Base-by-base conservation (phyloP, 805 yeast genomes). In the Cyberlindnera mississippiensis region DNA sequence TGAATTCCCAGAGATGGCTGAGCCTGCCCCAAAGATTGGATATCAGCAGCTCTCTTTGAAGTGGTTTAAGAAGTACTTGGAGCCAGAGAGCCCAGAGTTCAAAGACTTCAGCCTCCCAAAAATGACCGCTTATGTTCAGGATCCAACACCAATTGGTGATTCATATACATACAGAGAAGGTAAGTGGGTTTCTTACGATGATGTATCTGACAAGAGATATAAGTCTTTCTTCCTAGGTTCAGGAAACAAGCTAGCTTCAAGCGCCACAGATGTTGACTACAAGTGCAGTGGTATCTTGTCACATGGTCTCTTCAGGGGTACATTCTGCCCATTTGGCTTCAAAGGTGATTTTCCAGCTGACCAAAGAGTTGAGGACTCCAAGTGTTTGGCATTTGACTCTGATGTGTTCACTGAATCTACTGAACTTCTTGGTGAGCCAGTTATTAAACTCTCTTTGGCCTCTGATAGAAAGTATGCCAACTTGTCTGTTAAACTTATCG, bases 1-100 rank as follows among this genome's bases (percentile, higher is more conserved):
- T 48, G 75, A 70, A 47, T 70, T 61, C 51, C 75, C 75, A 3
- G 74, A 70, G 48, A 64, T 71, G 57, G 75, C 74, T 2, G 67
- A 65, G 27, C 75, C 74, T 6, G 60, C 61, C 9, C 75, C 75
- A 26, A 64, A 62, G 42, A 64, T 70, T 48, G 75, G 73, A 4
- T 71, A 64, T 40, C 68, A 66, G 30, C 72, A 71, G 45, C 37
- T 69, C 22, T 64, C 73, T 1, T 48, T 67, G 28, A 50, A 56
- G 18, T 71, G 75, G 75, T 71, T 66, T 53, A 46, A 52, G 31
- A 69, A 68, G 42, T 67, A 66, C 50, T 53, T 70, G 41, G 53
- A 55, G 28, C 51, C 54, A 3, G 44, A 40, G 12, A 56, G 50
- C 22, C 38, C 35, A 6, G 54, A 52, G 13, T 54, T 49, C 17